Percentiles rank a stretch among this genome's conserved stretches.
These are phyloP conservation scores for Wickerhamia fluorescens DNA, from an alignment of 805 yeast species.

Conservation along the genomic window DNA sequence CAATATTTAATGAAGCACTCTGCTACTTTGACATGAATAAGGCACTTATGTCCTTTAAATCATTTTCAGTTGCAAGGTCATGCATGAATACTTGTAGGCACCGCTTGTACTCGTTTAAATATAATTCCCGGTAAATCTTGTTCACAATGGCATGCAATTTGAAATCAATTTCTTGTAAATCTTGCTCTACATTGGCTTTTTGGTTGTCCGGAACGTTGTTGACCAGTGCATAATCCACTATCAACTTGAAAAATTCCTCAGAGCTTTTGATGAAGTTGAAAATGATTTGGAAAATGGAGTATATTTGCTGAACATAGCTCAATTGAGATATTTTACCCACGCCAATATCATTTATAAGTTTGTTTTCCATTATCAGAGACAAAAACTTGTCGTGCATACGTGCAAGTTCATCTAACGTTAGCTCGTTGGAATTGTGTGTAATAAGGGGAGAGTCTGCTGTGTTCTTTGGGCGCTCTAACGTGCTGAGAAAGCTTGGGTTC, in stretches of 20 bases:
- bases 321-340: constrained; percentile 23
- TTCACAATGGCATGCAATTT: constrained; percentile 32
- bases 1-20: too few relatives aligned
- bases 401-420: constrained; percentile 46
- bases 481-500: constrained; percentile 7
- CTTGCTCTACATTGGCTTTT: constrained; percentile 18
- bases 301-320: constrained; percentile 26
- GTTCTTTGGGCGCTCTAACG: constrained; percentile 2
- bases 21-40: too few relatives aligned
- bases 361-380: constrained; percentile 18
- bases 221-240: constrained; percentile 22
- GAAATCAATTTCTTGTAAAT: constrained; percentile 21
- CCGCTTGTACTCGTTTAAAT: constrained; percentile 38
- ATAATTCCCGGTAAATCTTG: constrained; percentile 32
- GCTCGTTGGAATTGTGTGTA: constrained; percentile 17
- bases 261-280: constrained; percentile 28
- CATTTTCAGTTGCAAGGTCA: too few relatives aligned
- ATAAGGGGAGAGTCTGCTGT: constrained; percentile 1
- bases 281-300: constrained; percentile 22
- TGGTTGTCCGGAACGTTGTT: constrained; percentile 17
- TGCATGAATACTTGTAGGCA: too few relatives aligned
- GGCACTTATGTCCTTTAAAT: too few relatives aligned
- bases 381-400: constrained; percentile 23
- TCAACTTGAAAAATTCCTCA: constrained; percentile 24
- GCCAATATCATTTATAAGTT: constrained; percentile 23